These are phyloP conservation scores for Castanea mollissima DNA, from an alignment of 306 rosid species.

Conservation along the genomic window DNA sequence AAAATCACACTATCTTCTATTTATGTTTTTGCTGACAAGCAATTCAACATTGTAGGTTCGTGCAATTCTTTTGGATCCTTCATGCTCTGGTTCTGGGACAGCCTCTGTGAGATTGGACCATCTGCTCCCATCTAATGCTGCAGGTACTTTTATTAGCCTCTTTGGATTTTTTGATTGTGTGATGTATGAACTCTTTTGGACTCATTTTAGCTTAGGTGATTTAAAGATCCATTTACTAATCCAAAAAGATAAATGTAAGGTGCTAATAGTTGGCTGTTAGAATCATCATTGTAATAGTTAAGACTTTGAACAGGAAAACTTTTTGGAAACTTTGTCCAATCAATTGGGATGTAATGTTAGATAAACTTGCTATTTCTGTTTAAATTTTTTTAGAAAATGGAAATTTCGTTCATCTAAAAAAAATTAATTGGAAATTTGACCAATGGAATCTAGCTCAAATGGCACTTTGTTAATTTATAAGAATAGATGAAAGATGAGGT, in stretches of 20 bases:
- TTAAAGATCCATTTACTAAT: no score
- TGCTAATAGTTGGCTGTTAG: neutral
- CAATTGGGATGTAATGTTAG: neutral
- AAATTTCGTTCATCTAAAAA: no score
- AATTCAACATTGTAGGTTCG: conserved; percentile 42
- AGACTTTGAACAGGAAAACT: neutral
- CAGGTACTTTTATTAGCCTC: conserved; percentile 39
- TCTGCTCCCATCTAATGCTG: conserved; percentile 76
- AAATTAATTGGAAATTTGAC: no score
- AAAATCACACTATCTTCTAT: neutral
- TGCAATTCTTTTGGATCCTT: conserved; percentile 92
- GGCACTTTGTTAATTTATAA: no score
- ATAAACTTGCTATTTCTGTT: neutral
- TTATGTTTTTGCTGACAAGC: neutral
- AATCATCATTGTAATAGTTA: neutral
- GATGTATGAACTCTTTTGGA: neutral
- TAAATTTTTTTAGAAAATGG: neutral
- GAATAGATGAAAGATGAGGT: no score
- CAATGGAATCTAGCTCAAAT: no score
- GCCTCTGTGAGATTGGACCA: conserved; percentile 77
- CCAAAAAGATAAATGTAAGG: neutral
- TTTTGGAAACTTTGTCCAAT: neutral
- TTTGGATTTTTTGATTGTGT: neutral
- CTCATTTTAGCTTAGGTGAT: no score
- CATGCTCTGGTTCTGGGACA: conserved; percentile 94